Base-by-base conservation (phyloP, 805 yeast species). In the Candida adriatica region DNA sequence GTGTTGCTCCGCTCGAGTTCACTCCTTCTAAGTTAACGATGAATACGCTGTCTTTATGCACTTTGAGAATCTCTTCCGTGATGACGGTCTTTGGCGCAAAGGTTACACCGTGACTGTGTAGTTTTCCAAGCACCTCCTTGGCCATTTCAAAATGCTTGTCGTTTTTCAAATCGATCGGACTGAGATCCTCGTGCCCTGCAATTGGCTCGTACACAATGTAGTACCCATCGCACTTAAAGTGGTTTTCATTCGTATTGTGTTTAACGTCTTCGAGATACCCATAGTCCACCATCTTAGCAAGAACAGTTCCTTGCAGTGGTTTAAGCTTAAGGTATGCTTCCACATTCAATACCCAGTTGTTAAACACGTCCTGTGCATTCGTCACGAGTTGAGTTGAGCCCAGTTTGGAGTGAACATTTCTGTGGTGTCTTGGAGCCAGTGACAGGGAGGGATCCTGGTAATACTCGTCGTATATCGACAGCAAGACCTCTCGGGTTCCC, bases 391-490 rank as follows among this genome's bases (percentile, higher is more conserved):
- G 24, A 3, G 42, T 32, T 7, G 38, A 35, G 4, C 38, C 37
- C 27, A 26, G 32, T 18, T 40, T 34, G 20, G 34, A 26, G 8
- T 31, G 18, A 3, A 27, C 16, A 16, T 31, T 24, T 22, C 37
- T 41, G 15, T 35, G 16, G 26, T 45, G 49, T 25, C 51, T 35
- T 15, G 44, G 24, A 2, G 37, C 27, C 43, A 46, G 34, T 3
- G 45, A 41, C 2, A 37, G 21, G 4, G 25, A 22, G 5, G 36
- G 31, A 14, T 39, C 45, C 24, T 40, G 47, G 33, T 46, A 50
- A 14, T 49, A 49, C 22, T 46, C 51, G 30, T 50, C 55, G 29
- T 50, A 50, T 13, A 50, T 30, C 6, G 55, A 46, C 6, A 50
- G 23, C 8, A 49, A 25, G n/a, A 37, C 42, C 3, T 39, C 38